Percentiles rank a stretch among this genome's conserved stretches.
Conservation (phyloP, 2,329 filamentous ascomycete species). For the Chrysoporthe deuterocubensis region DNA sequence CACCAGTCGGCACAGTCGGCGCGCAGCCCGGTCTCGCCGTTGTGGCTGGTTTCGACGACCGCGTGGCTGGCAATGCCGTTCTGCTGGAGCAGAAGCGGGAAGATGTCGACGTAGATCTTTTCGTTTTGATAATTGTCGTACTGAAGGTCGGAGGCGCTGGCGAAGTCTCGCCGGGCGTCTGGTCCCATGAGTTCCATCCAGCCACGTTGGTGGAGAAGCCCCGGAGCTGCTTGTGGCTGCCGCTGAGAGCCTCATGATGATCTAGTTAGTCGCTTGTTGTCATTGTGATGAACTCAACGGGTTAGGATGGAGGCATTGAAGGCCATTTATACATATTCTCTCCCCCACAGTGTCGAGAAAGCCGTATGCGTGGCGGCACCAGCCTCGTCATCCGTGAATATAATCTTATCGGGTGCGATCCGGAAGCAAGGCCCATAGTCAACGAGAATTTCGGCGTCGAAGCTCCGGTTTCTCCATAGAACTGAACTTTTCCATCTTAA, state of each 20-base stretch:
- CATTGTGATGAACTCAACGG: no score
- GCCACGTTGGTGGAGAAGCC: conserved; percentile 46
- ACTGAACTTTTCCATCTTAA: neutral
- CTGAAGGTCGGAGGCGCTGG: conserved; percentile 46
- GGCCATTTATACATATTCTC: neutral
- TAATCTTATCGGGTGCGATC: neutral
- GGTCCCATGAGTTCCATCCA: conserved; percentile 47
- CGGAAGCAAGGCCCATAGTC: conserved; percentile 1
- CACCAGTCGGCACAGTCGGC: conserved; percentile 52
- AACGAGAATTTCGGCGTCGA: neutral
- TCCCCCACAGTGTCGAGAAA: neutral
- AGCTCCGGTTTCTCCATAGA: conserved; percentile 1
- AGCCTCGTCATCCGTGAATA: neutral
- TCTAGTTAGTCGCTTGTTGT: no score
- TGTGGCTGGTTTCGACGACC: conserved; percentile 48
- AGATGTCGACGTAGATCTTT: conserved; percentile 46
- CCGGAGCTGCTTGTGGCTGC: conserved; percentile 44
- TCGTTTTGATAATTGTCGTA: conserved; percentile 49
- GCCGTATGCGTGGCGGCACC: neutral
- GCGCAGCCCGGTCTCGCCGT: conserved; percentile 47
- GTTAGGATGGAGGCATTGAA: neutral
- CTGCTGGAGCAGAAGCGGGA: conserved; percentile 43
- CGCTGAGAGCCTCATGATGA: conserved; percentile 19
- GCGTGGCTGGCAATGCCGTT: conserved; percentile 48
- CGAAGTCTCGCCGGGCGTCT: conserved; percentile 43